Evolutionary conservation across 768 basidiomycete species (phyloP).

Genomic region (Agrocybe chaxingu): DNA sequence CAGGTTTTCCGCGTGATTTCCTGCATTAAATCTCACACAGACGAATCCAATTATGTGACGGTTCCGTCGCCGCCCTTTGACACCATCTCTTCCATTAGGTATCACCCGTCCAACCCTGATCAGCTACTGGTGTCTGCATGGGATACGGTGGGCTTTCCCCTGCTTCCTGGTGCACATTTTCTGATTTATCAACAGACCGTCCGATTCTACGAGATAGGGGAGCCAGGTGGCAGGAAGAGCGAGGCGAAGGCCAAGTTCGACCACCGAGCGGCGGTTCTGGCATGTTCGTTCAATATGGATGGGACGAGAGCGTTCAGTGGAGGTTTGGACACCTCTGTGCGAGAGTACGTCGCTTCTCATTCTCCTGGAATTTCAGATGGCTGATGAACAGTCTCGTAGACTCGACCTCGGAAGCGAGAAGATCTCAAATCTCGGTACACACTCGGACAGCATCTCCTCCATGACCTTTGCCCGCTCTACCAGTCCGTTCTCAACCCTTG

Average conservation of each 20-base stretch:
- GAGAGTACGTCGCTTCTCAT: slow-evolving; percentile 57
- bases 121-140: slow-evolving; percentile 84
- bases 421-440: slow-evolving; percentile 72
- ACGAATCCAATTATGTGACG: slow-evolving; percentile 22
- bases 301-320: slow-evolving; percentile 74
- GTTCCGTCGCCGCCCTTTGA: slow-evolving; percentile 73
- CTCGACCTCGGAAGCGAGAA: slow-evolving; percentile 76
- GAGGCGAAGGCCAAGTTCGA: slow-evolving; percentile 80
- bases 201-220: slow-evolving; percentile 54
- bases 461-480: slow-evolving; percentile 67
- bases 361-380: background rate
- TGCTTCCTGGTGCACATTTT: background rate
- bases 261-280: slow-evolving; percentile 86
- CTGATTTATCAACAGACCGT: slow-evolving; percentile 26
- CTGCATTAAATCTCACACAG: slow-evolving; percentile 2
- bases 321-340: slow-evolving; percentile 78
- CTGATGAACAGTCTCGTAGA: slow-evolving; percentile 34
- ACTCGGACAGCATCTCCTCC: slow-evolving; percentile 75
- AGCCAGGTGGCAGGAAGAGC: slow-evolving; percentile 54
- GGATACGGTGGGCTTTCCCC: slow-evolving; percentile 59
- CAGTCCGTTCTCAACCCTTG: slow-evolving; percentile 41
- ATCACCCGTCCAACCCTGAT: slow-evolving; percentile 76
- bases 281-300: slow-evolving; percentile 70
- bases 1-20: no score
- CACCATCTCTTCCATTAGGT: slow-evolving; percentile 76